Base-by-base conservation (phyloP, 345 rosid genomes). In the Lenwebbia sp. region DNA sequence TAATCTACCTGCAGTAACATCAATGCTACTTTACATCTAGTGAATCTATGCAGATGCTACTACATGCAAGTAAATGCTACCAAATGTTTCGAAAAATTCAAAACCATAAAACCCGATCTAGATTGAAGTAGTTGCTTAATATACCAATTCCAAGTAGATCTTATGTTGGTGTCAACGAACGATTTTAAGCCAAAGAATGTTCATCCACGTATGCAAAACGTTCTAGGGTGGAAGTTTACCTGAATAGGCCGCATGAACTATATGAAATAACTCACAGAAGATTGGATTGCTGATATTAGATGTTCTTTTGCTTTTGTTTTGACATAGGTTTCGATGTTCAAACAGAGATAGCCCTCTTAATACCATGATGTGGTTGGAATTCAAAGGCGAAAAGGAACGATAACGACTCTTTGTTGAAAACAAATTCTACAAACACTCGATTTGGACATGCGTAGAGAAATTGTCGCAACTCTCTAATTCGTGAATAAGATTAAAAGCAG, bases 1-100 rank as follows among this genome's bases (percentile, higher is more conserved):
- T 28, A 97, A 96, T 89, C 99, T 94, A 85, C 99, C 99, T 97
- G 97, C 82, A 62, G 51, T 83, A 56, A 56, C 13, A 85, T 55
- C 82, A 83, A 50, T n/a, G 21, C 12, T 70, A 4, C 25, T 51
- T 86, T 13, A 56, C 21, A 30, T 76, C n/a, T 33, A 15, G 70
- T 47, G 19, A 41, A 82, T 10, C 53, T 57, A 28, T n/a, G 23
- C n/a, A 54, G 13, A 84, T 19, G 81, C 47, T 37, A 17, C 47
- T 37, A 17, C 26, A 19, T 33, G 78, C 78, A 10, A 56, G 49
- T 56, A 26, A 47, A n/a, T 54, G 52, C 52, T 50, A 50, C 81
- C 81, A 4, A 44, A 33, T 19, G 47, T 37, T 70, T 40, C 26
- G 7, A 41, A 70, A 70, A 37, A 33, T 37, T 70, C 47, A 70